Percentiles rank a stretch among this genome's conserved stretches.
phyloP scores from a whole-genome alignment of 2,329 filamentous ascomycete genomes.

The Nothomitra cinnamomea region DNA sequence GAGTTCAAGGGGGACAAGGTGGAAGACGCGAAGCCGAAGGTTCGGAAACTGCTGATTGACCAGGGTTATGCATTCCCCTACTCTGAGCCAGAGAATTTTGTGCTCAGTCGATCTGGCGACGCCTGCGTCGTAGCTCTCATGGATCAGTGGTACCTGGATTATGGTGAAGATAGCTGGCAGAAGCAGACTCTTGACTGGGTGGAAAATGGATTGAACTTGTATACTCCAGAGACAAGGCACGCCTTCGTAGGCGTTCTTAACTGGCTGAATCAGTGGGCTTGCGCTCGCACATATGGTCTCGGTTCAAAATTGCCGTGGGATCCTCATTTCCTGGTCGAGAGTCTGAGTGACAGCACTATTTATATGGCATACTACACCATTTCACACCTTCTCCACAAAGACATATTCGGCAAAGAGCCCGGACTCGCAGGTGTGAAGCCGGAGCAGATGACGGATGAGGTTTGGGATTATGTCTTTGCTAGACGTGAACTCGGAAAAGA shows the following conservation, averaged over 20 bases:
- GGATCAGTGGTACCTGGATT: constrained; percentile 97
- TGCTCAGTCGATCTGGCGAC: constrained; percentile 76
- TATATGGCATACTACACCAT: constrained; percentile 54
- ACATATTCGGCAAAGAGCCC: constrained; percentile 64
- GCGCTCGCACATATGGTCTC: constrained; percentile 76
- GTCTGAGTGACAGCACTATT: constrained; percentile 77
- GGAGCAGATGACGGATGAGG: constrained; percentile 83
- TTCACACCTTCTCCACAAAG: constrained; percentile 52
- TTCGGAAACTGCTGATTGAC: constrained; percentile 61
- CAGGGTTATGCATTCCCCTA: constrained; percentile 73
- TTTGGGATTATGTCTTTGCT: constrained; percentile 92
- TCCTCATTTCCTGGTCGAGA: constrained; percentile 75
- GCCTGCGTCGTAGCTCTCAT: constrained; percentile 86
- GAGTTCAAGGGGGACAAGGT: constrained; percentile 80
- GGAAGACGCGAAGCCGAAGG: constrained; percentile 71
- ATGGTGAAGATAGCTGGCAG: constrained; percentile 74
- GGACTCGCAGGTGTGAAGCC: constrained; percentile 53
- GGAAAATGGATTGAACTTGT: constrained; percentile 58
- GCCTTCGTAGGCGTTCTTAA: constrained; percentile 71
- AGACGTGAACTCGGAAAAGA: constrained; percentile 53
- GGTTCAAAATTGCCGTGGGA: constrained; percentile 95
- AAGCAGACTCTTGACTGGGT: constrained; percentile 56
- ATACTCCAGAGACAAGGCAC: constrained; percentile 58
- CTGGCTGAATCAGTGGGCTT: constrained; percentile 95
- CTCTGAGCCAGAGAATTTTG: constrained; percentile 79